Evolutionary conservation across 495 filamentous ascomycete genomes (phyloP), one percentile per base, ranked within the genome.

Genomic region (Podospora pseudopauciseta): DNA sequence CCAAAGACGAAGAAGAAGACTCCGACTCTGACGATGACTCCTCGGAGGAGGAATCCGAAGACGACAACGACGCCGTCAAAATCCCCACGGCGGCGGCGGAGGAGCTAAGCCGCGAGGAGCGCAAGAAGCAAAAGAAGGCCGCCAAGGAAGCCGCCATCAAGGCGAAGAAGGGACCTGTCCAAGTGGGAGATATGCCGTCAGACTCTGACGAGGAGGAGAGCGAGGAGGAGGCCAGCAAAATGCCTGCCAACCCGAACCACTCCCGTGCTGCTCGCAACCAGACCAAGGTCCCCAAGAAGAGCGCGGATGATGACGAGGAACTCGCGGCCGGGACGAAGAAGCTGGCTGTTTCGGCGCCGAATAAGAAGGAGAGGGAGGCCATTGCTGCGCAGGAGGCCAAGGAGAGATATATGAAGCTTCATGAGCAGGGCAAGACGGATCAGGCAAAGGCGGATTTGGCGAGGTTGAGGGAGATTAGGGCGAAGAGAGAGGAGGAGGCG

Each of bases 391-490:
- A 90, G 70, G 90, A 92, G 77, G 92, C 92, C 9, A 92, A 92
- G 74, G 94, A 97, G 83, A 85, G 89, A 65, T 98, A 97, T 74
- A 85, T 90, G 85, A 97, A 97, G 84, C 76, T 98, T 71, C 95
- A 99, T 73, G 92, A 92, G 66, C 92, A 92, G 72, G 95, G 95
- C 65, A 97, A 97, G 86, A 97, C 95, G 54, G 96, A 99, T 65
- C 92, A 98, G 83, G 95, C 94, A 23, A 90, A 90, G 72, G 89
- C 92, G n/a, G 95, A 99, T 83, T 72, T 98, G 74, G 95, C 91
- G 63, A 83, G 95, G 64, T 77, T 99, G 75, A 86, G 82, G 71
- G 73, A 94, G 63, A 91, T 99, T 66, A 85, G 89, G 27, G 91
- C 96, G 85, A 89, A 91, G 83, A 85, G 95, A 49, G 95, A 95